A percentile compares a stretch with the other conserved stretches of the same genome.
Conservation (phyloP, 306 rosid genomes). For the Lagenaria siceraria region DNA sequence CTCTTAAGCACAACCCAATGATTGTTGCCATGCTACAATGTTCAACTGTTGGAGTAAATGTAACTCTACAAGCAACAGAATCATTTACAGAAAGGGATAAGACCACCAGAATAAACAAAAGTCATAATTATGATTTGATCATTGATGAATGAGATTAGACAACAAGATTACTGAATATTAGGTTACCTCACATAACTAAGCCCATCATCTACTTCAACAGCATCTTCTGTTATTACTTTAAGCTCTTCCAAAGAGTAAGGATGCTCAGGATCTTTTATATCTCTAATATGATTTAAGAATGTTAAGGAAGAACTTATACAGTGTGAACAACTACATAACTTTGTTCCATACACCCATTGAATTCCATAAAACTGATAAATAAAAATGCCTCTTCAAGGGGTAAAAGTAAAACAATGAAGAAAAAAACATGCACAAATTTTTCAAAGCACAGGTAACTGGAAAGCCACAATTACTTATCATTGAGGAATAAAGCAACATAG, state of each 20-base stretch:
- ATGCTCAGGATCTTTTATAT: conserved; percentile 87
- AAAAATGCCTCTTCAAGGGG: neutral
- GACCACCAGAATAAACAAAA: neutral
- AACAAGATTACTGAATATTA: neutral
- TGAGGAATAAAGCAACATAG: neutral
- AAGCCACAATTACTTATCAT: neutral
- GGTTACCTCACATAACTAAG: conserved; percentile 66
- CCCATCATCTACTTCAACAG: conserved; percentile 61
- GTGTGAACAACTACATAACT: neutral
- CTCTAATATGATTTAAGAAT: conserved; percentile 72
- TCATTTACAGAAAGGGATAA: neutral
- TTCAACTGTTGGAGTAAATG: conserved; percentile 89
- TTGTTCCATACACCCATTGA: neutral
- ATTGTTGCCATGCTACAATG: conserved; percentile 96
- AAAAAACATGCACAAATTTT: neutral
- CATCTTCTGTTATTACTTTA: conserved; percentile 83
- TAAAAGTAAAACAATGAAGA: neutral
- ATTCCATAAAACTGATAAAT: neutral
- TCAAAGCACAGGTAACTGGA: neutral
- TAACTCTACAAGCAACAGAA: conserved; percentile 44
- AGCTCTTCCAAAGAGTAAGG: conserved; percentile 95
- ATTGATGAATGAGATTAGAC: neutral
- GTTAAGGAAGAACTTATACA: conserved; percentile 32
- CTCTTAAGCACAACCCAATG: conserved; percentile 87
- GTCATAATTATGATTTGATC: no score